These are phyloP conservation scores for Cryptosporidium ubiquitum DNA, from an alignment of 169 alveolate genomes.

Conservation along the genomic window DNA sequence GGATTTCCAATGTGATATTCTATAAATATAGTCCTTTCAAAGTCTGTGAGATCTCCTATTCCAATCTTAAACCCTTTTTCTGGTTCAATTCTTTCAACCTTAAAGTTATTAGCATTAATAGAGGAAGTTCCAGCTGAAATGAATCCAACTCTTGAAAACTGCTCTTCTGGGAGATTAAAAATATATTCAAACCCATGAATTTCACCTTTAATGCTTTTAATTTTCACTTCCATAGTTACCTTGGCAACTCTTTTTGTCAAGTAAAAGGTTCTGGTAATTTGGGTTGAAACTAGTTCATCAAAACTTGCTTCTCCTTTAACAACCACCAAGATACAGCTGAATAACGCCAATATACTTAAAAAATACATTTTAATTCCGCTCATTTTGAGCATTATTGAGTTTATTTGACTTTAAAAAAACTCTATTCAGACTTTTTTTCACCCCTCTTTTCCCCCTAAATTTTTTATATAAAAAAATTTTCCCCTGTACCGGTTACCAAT, in stretches of 20 bases:
- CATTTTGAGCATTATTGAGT: constrained; percentile 10
- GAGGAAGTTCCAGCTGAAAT: constrained; percentile 53
- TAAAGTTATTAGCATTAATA: neutral
- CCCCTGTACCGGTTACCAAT: constrained; percentile 2
- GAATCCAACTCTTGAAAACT: constrained; percentile 24
- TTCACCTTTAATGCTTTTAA: constrained; percentile 16
- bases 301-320: neutral
- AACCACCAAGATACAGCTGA: constrained; percentile 7
- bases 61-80: constrained; percentile 3
- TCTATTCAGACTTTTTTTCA: neutral
- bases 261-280: constrained; percentile 61
- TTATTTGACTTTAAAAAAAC: constrained; percentile 1
- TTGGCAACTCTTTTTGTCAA: constrained; percentile 53
- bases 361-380: constrained; percentile 8
- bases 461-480: neutral
- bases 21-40: constrained; percentile 28
- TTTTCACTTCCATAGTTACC: constrained; percentile 27
- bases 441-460: neutral
- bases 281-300: constrained; percentile 19
- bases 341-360: neutral
- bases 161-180: constrained; percentile 7
- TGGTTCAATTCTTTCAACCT: neutral
- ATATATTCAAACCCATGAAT: constrained; percentile 10
- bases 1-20: constrained; percentile 41
- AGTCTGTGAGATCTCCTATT: constrained; percentile 3